These are phyloP conservation scores for Logfia minima DNA, from an alignment of 129 eudicot species.

Conservation along the genomic window DNA sequence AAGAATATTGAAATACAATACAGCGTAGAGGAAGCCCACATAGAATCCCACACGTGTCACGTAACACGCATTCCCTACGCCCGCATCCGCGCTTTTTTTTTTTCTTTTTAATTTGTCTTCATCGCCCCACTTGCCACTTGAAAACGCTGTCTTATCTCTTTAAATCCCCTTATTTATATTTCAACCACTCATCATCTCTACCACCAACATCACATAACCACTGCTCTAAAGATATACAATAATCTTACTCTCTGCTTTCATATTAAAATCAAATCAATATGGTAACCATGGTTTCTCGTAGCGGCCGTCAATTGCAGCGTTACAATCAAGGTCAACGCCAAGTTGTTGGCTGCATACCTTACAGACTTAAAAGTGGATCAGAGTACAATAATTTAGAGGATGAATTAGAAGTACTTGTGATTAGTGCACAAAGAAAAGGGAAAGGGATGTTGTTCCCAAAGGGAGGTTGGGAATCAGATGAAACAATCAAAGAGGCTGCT, in stretches of 20 bases:
- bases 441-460: slow-evolving; percentile 79
- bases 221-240: background rate
- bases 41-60: slow-evolving; percentile 27
- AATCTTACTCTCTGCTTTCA: background rate
- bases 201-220: background rate
- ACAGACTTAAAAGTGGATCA: slow-evolving; percentile 46
- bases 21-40: slow-evolving; percentile 16
- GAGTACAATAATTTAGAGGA: slow-evolving; percentile 35
- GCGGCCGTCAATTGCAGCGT: slow-evolving; percentile 75
- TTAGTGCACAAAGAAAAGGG: slow-evolving; percentile 71
- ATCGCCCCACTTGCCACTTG: background rate
- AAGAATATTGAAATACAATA: too few species aligned
- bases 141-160: background rate
- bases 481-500: slow-evolving; percentile 61
- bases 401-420: slow-evolving; percentile 68
- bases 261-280: background rate
- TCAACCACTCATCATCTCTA: background rate
- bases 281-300: slow-evolving; percentile 62
- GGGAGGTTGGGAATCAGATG: slow-evolving; percentile 91
- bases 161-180: background rate
- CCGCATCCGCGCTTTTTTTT: slow-evolving; percentile 36
- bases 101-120: too few species aligned
- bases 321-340: slow-evolving; percentile 69
- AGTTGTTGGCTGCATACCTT: slow-evolving; percentile 88
- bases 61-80: slow-evolving; percentile 34